Base-by-base conservation (phyloP, 768 basidiomycete genomes). In the Pleurotus djamor region DNA sequence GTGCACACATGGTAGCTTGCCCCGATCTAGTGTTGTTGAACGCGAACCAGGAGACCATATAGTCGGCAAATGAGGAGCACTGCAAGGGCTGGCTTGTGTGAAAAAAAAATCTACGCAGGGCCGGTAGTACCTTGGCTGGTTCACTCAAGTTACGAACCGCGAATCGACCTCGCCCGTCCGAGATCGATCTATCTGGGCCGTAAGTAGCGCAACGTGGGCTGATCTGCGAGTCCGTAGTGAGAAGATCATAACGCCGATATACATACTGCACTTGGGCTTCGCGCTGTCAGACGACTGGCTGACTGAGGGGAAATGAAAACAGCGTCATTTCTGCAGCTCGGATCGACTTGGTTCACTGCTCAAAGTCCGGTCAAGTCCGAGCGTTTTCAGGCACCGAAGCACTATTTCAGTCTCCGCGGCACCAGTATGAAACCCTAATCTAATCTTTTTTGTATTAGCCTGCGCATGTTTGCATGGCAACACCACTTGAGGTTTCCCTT, bases 281-380 rank as follows among this genome's bases (percentile, higher is more conserved):
- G 45, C 13, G 17, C 54, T 56, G 54, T 56, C 17, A 50, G 38
- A 7, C 14, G 17, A 2, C 45, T 16, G 45, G 17, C 45, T 47
- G 21, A 28, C 21, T 28, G 21, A 28, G 21, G 21, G 21, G 54
- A 56, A 32, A 56, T 56, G 54, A 45, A 56, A 41, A 41, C 37
- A 28, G 21, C 8, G 54, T 13, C 28, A 43, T 56, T 56, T 41
- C n/a, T 41, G 38, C 9, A 10, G 9, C n/a, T 41, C n/a, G 38
- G 34, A 50, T 33, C 49, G 54, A 56, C 12, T 56, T 45, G 54
- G 41, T 41, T 56, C 54, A 56, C 28, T 56, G 32, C 49, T 56
- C 54, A 56, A 56, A 56, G 54, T 55, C 54, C 54, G 54, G 54
- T 55, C 41, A 55, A 55, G 54, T 43, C 54, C 41, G 54, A 56